Percentiles rank a stretch among this genome's conserved stretches.
Evolutionary conservation across 2,329 filamentous ascomycete species (phyloP).

Genomic region (Aschersonia sp.): DNA sequence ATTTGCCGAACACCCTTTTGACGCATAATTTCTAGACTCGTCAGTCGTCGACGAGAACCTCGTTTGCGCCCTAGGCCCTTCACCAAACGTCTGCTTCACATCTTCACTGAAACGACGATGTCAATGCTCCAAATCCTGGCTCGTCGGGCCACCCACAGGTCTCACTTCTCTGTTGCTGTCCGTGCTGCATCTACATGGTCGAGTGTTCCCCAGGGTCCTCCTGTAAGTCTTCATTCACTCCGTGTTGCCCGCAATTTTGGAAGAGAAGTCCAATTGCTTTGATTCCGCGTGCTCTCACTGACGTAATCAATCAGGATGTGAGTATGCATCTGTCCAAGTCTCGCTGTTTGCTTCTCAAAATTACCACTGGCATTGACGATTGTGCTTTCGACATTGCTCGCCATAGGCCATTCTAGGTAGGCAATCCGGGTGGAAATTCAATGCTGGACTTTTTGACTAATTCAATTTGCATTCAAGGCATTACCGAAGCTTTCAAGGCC

Average conservation of each 20-base stretch:
- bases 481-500: conserved; percentile 98
- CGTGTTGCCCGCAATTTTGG: neutral
- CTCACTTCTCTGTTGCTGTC: conserved; percentile 24
- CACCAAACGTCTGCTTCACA: neutral
- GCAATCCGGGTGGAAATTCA: conserved; percentile 14
- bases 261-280: neutral
- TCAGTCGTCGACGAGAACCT: neutral
- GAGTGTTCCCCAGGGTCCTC: conserved; percentile 84
- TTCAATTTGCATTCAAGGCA: conserved; percentile 33
- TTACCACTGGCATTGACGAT: neutral
- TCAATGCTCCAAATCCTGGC: conserved; percentile 38
- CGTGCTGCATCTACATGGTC: conserved; percentile 71
- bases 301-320: conserved; percentile 6
- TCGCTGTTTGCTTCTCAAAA: neutral
- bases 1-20: neutral
- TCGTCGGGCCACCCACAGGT: conserved; percentile 30
- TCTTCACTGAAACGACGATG: conserved; percentile 33
- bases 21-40: neutral
- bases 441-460: neutral
- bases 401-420: conserved; percentile 61
- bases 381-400: neutral
- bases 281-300: neutral
- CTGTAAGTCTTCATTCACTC: conserved; percentile 43
- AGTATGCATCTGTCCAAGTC: conserved; percentile 1
- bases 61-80: conserved; percentile 1